Conservation (phyloP, 179 eudicot species). For the Dionaea muscipula region DNA sequence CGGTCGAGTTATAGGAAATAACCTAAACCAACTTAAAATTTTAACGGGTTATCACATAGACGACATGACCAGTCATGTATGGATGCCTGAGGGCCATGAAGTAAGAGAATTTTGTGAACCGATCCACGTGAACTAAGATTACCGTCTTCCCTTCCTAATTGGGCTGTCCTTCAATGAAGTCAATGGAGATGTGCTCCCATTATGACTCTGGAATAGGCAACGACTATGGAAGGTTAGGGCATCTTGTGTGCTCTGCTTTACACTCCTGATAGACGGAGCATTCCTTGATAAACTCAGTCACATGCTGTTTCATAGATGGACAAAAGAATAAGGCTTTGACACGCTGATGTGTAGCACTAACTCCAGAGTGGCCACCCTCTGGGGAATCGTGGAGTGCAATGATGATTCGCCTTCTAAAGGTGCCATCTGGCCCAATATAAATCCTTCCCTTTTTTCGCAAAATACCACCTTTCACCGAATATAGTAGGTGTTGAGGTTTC, state of each 20-base stretch:
- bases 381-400: too few species aligned
- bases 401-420: too few species aligned
- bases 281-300: not conserved
- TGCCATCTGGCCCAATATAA: too few species aligned
- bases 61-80: not conserved
- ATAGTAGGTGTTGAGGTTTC: too few species aligned
- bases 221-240: not conserved
- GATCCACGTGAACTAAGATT: not conserved
- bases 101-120: not conserved
- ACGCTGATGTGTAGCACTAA: not conserved
- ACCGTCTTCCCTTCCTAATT: not conserved
- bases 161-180: slow-evolving; percentile 1
- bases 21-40: not conserved
- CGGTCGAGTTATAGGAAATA: too few species aligned
- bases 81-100: not conserved
- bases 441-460: not conserved
- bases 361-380: too few species aligned
- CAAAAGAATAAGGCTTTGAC: not conserved
- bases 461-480: too few species aligned
- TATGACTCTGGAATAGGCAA: not conserved
- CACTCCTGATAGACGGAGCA: not conserved
- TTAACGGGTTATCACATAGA: not conserved
- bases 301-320: not conserved
- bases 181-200: not conserved
- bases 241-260: not conserved